Evolutionary conservation across 1,284 basidiomycete genomes (phyloP).

Genomic region (Prillingera fragicola): DNA sequence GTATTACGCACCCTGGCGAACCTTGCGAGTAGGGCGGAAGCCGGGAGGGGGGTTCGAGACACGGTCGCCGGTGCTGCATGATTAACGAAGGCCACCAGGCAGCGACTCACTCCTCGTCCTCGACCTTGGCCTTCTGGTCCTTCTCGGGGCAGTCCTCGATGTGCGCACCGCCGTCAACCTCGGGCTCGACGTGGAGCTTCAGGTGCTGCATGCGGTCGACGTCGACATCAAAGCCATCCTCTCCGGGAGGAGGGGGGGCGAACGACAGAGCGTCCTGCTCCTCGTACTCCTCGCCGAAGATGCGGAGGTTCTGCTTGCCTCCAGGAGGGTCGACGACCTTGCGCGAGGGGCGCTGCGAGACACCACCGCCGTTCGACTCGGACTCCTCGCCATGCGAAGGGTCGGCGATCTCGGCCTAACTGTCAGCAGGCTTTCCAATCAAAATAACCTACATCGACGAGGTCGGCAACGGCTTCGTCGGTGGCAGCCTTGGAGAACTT

Average conservation of each 20-base stretch:
- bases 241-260: conserved; percentile 41
- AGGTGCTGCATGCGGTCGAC: conserved; percentile 41
- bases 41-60: conserved; percentile 36
- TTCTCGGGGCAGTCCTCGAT: conserved; percentile 28
- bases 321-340: conserved; percentile 46
- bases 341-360: conserved; percentile 39
- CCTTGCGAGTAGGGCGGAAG: conserved; percentile 45
- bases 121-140: background rate
- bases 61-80: conserved; percentile 7
- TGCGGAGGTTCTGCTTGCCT: conserved; percentile 35
- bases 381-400: conserved; percentile 30
- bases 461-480: conserved; percentile 46
- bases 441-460: conserved; percentile 40
- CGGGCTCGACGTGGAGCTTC: conserved; percentile 42
- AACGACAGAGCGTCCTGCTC: conserved; percentile 44
- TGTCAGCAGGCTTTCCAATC: conserved; percentile 1
- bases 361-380: conserved; percentile 31
- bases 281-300: conserved; percentile 44
- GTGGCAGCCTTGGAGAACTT: conserved; percentile 44
- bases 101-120: background rate
- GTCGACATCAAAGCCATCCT: conserved; percentile 40
- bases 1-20: conserved; percentile 39
- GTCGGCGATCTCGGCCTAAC: conserved; percentile 46
- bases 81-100: background rate
- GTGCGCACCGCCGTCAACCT: conserved; percentile 33